phyloP scores from a whole-genome alignment of 805 yeast genomes.

The Blastobotrys americana region DNA sequence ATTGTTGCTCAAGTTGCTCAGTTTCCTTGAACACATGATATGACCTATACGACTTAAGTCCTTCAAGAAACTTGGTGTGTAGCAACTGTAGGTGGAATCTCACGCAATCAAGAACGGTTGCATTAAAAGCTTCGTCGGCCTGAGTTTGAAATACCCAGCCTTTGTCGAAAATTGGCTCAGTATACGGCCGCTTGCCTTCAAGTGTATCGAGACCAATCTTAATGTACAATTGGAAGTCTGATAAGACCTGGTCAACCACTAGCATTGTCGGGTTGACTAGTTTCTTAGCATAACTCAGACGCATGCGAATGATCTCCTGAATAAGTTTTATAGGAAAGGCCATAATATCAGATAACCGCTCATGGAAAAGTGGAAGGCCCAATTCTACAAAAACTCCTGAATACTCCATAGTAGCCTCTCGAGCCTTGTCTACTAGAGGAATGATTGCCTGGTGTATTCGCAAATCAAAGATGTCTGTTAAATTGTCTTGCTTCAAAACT shows the following conservation, averaged over 20 bases:
- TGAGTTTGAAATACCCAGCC: constrained; percentile 68
- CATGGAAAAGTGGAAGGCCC: constrained; percentile 67
- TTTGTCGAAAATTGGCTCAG: constrained; percentile 42
- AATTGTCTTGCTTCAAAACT: constrained; percentile 57
- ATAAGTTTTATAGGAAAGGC: constrained; percentile 74
- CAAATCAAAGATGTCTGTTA: constrained; percentile 50
- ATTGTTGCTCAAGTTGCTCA: constrained; percentile 77
- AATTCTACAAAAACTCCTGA: constrained; percentile 55
- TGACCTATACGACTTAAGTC: constrained; percentile 34
- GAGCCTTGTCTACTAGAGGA: constrained; percentile 78
- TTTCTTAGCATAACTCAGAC: constrained; percentile 71
- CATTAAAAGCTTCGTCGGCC: constrained; percentile 58
- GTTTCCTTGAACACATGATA: constrained; percentile 86
- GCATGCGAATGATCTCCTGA: constrained; percentile 65
- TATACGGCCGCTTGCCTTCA: constrained; percentile 52
- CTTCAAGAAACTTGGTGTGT: constrained; percentile 62
- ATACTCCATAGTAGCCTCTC: constrained; percentile 57
- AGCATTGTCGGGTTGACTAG: constrained; percentile 81
- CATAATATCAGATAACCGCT: constrained; percentile 42
- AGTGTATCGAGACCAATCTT: constrained; percentile 68
- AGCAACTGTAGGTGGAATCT: constrained; percentile 62
- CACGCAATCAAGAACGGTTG: constrained; percentile 64
- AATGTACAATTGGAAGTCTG: constrained; percentile 72
- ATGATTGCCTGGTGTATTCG: constrained; percentile 62
- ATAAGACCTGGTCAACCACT: constrained; percentile 93